Evolutionary conservation across 2,329 filamentous ascomycete genomes (phyloP), one percentile per base, ranked within the genome.

Genomic region (Ilyonectria sp.): DNA sequence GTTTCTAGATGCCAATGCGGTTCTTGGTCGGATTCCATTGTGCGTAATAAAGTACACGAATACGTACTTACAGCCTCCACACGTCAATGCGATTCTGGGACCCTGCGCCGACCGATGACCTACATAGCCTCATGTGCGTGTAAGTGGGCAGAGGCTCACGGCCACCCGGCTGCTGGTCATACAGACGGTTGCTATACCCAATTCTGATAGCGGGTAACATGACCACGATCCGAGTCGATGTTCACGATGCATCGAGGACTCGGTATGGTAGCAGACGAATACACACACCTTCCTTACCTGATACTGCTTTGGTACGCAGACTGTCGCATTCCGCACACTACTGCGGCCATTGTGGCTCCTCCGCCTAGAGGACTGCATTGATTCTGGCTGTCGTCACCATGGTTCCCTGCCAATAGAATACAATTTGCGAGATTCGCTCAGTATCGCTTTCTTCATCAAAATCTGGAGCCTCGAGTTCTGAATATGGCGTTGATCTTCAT

Each of bases 401-500:
- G 15, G 40, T 3, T n/a, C 40, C 40, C n/a, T 17, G 31, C 49
- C 47, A n/a, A 17, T 33, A 8, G 35, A 49, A 26, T 26, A 9
- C 19, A 21, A 31, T 57, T 17, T 37, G 57, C 57, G 35, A 49
- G 35, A 47, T 47, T 31, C 58, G 46, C 17, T 37, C 43, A 50
- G 33, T 43, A 15, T 21, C 10, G 33, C 21, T 21, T 43, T 59
- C 23, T 52, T 33, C 19, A 31, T 52, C 56, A 66, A 53, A 31
- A 44, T 67, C 63, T 53, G 54, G 26, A 72, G 63, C 49, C 54
- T 63, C 56, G 59, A 65, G 56, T 62, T 63, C 66, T 63, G 40
- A 52, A 71, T 70, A 47, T 69, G 67, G 72, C 52, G 56, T 65
- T 72, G 69, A 73, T 75, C 70, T 73, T 75, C 73, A 63, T 65